Base-by-base conservation (phyloP, 2,329 filamentous ascomycete species). In the Fusarium sp. region DNA sequence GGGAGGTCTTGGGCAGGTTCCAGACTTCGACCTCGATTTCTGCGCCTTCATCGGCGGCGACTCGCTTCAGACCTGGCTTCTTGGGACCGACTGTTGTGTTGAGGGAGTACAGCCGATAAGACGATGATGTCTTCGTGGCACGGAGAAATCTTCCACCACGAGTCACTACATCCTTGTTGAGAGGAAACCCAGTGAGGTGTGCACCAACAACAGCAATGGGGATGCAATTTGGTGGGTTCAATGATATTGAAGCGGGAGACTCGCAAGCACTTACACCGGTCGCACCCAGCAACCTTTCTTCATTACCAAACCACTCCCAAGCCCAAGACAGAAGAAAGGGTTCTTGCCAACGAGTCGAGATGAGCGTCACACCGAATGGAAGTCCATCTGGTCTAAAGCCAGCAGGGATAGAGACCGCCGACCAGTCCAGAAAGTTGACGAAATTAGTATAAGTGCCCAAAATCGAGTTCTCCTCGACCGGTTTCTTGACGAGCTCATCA, bases 401-500 rank as follows among this genome's bases (percentile, higher is more conserved):
- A 2, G 87, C 87, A 4, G 87, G 86, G n/a, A 89, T 81, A 3
- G 86, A 83, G 15, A 88, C 73, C 6, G 85, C 87, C 42, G 85
- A 86, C 73, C 89, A 83, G 77, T 91, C 88, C 23, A 91, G 78
- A 33, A 91, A 87, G 72, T 91, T 91, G 21, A 85, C 89, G 74
- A 87, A 90, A 74, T 90, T 89, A 0, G 88, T 89, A 63, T 89
- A 90, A 6, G 83, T 85, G 10, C 88, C 87, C 10, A 89, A 76
- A 7, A 83, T 78, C 8, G 86, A 86, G 72, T 91, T 91, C 74
- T 86, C 83, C 21, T 77, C 79, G 27, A 91, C 82, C 0, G 88
- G 88, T 45, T 89, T 85, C 6, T 79, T 79, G 3, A 82, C 79
- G 51, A 91, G 82, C 64, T 88, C 83, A 23, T 84, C 80, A 7